Percentiles rank a stretch among this genome's conserved stretches.
These are phyloP conservation scores for Blastomyces percursus DNA, from an alignment of 2,329 filamentous ascomycete species.

Conservation along the genomic window DNA sequence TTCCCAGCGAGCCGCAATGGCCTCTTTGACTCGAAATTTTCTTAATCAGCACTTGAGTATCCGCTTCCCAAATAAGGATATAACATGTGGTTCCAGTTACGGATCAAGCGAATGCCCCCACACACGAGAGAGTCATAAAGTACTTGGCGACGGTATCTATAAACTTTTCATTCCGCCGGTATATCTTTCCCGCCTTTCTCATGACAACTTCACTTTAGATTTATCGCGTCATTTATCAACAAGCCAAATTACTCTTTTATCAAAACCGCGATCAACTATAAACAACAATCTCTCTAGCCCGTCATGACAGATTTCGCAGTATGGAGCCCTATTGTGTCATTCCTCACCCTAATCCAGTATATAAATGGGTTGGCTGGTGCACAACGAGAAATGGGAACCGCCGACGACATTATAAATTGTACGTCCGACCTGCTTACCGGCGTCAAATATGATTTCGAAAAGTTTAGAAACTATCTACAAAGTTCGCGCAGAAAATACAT, in stretches of 20 bases:
- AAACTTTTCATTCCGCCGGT: too few species aligned
- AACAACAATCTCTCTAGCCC: background rate
- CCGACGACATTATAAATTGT: background rate
- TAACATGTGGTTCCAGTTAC: slow-evolving; percentile 1
- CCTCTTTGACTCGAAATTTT: background rate
- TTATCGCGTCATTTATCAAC: background rate
- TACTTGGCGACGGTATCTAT: too few species aligned
- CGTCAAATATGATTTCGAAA: background rate
- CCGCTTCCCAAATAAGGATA: background rate
- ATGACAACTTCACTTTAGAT: background rate
- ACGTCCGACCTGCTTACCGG: background rate
- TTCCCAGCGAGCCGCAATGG: background rate
- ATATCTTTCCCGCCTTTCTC: background rate
- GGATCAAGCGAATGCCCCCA: background rate
- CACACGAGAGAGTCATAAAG: background rate
- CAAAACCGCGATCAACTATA: background rate
- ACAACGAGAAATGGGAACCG: background rate
- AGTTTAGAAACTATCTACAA: background rate
- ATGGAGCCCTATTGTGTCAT: background rate
- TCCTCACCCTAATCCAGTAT: slow-evolving; percentile 2
- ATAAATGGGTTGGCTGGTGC: background rate
- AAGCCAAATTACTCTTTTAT: background rate
- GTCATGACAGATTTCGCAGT: background rate
- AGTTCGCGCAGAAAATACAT: background rate
- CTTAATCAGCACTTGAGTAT: background rate